Evolutionary conservation across 2,329 filamentous ascomycete genomes (phyloP).

Genomic region (Lasiodiplodia sp.): DNA sequence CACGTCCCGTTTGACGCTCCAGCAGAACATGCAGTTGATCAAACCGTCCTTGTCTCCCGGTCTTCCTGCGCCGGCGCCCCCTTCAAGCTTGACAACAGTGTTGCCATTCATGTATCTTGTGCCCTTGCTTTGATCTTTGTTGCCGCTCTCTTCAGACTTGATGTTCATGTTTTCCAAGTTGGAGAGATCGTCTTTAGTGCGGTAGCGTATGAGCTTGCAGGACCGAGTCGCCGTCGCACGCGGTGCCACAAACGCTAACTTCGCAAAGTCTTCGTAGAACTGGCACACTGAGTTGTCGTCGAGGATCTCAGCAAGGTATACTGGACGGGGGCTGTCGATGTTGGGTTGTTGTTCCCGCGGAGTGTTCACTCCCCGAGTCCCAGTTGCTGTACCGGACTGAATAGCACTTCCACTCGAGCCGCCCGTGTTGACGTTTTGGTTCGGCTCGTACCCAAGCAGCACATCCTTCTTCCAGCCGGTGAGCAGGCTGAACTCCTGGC

Average conservation of each 20-base stretch:
- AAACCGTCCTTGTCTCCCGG: slow-evolving; percentile 84
- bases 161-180: slow-evolving; percentile 38
- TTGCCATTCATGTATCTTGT: slow-evolving; percentile 20
- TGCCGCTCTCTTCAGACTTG: slow-evolving; percentile 29
- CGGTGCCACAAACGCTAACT: slow-evolving; percentile 90
- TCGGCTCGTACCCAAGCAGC: slow-evolving; percentile 84
- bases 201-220: slow-evolving; percentile 88
- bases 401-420: slow-evolving; percentile 51
- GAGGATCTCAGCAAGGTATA: slow-evolving; percentile 90
- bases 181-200: slow-evolving; percentile 56
- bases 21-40: slow-evolving; percentile 94
- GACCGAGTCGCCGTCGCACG: slow-evolving; percentile 83
- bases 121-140: slow-evolving; percentile 14
- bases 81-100: slow-evolving; percentile 33
- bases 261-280: slow-evolving; percentile 95
- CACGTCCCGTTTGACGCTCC: slow-evolving; percentile 94
- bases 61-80: slow-evolving; percentile 74
- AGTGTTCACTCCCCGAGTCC: slow-evolving; percentile 55
- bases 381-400: slow-evolving; percentile 48
- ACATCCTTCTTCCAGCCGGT: slow-evolving; percentile 95
- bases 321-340: slow-evolving; percentile 66
- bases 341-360: slow-evolving; percentile 48
- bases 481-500: slow-evolving; percentile 95
- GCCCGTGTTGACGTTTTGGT: slow-evolving; percentile 83
- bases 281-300: slow-evolving; percentile 93